phyloP scores from a whole-genome alignment of 2,329 filamentous ascomycete genomes.

The Aureobasidium uvarum region DNA sequence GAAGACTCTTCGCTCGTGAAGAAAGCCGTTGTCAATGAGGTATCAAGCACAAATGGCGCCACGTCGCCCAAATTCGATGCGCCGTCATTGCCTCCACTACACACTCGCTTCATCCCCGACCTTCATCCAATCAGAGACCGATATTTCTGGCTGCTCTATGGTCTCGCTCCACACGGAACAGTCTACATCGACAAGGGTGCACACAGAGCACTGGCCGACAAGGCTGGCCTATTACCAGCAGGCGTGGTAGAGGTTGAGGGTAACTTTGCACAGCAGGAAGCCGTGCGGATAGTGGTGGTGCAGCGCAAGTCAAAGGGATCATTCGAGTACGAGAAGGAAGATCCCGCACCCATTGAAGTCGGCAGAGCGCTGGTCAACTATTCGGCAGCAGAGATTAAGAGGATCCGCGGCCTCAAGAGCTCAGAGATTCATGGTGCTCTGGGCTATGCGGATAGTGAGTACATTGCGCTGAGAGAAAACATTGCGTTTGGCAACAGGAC shows the following conservation, averaged over 20 bases:
- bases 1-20: conserved; percentile 28
- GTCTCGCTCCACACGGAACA: conserved; percentile 83
- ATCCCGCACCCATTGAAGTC: conserved; percentile 62
- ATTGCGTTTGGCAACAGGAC: conserved; percentile 65
- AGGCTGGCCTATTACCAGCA: conserved; percentile 83
- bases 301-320: conserved; percentile 46
- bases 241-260: conserved; percentile 91
- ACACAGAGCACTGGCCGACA: conserved; percentile 72
- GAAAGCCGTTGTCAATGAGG: conserved; percentile 31
- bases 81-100: conserved; percentile 57
- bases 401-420: conserved; percentile 82
- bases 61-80: conserved; percentile 34
- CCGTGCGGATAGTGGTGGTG: conserved; percentile 81
- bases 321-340: conserved; percentile 47
- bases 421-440: conserved; percentile 74
- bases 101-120: conserved; percentile 90
- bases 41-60: conserved; percentile 29
- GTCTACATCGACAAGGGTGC: conserved; percentile 93
- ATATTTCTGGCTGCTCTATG: conserved; percentile 96
- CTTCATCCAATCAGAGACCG: conserved; percentile 82
- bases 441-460: conserved; percentile 92
- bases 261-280: conserved; percentile 86
- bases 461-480: conserved; percentile 85
- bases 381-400: conserved; percentile 74
- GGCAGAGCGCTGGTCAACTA: conserved; percentile 92